Evolutionary conservation across 371 early-diverging fungal species (phyloP).

Genomic region (Syncephalastrum racemosum): DNA sequence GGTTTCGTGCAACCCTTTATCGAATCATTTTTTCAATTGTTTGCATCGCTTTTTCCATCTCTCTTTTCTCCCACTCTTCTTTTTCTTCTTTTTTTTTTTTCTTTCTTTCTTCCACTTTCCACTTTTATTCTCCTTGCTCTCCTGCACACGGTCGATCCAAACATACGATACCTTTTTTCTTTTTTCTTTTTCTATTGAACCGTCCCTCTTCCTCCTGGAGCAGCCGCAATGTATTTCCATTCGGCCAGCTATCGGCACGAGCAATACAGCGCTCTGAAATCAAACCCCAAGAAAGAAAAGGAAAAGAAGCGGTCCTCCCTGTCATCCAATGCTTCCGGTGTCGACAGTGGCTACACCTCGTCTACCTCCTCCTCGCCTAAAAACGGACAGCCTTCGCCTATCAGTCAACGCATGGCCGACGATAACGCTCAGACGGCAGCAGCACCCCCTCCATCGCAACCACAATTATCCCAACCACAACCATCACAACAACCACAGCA

Average conservation of each 20-base stretch:
- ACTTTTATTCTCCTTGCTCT: slow-evolving; percentile 9
- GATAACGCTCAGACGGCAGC: slow-evolving; percentile 2
- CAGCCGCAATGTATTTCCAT: slow-evolving; percentile 33
- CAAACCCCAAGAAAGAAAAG: slow-evolving; percentile 15
- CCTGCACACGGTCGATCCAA: no score
- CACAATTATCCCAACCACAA: slow-evolving; percentile 1
- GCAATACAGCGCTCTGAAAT: slow-evolving; percentile 26
- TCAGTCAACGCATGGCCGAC: slow-evolving; percentile 8
- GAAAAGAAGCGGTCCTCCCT: slow-evolving; percentile 29
- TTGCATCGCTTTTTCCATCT: slow-evolving; percentile 11
- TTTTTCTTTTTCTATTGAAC: slow-evolving; percentile 1
- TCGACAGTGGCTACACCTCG: slow-evolving; percentile 47
- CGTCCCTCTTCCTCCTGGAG: not conserved
- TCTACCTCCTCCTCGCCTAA: slow-evolving; percentile 34
- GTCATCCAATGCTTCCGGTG: slow-evolving; percentile 34
- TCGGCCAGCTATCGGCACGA: slow-evolving; percentile 41
- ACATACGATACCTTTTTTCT: not conserved
- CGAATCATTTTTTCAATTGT: slow-evolving; percentile 1
- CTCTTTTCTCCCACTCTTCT: slow-evolving; percentile 9
- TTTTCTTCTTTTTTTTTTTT: slow-evolving; percentile 13
- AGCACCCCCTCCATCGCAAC: slow-evolving; percentile 12
- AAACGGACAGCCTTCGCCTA: slow-evolving; percentile 13
- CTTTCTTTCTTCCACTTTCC: slow-evolving; percentile 3
- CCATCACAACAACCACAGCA: slow-evolving; percentile 10
- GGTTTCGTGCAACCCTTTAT: slow-evolving; percentile 6